phyloP scores from a whole-genome alignment of 176 grass and related monocot genomes.

The Aegilops umbellulata region DNA sequence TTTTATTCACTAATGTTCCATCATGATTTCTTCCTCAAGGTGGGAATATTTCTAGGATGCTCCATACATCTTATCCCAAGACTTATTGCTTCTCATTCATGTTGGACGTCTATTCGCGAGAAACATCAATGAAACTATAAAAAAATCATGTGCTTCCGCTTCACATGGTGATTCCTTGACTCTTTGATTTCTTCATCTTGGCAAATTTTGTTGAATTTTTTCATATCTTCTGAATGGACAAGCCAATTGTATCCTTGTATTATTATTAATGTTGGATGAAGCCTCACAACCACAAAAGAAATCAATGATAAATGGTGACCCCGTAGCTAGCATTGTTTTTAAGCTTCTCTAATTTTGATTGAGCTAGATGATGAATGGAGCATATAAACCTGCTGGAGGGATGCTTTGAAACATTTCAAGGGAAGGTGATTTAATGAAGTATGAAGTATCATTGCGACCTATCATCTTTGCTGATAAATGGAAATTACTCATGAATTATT shows the following conservation, averaged over 20 bases:
- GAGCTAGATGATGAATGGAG: neutral
- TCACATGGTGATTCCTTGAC: neutral
- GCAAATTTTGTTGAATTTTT: neutral
- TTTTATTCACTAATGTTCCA: neutral
- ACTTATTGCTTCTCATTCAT: neutral
- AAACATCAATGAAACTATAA: neutral
- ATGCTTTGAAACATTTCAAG: neutral
- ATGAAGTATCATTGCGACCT: neutral
- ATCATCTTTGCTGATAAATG: neutral
- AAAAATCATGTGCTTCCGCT: neutral
- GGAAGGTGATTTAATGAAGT: neutral
- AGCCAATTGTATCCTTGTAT: neutral
- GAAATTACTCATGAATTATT: neutral
- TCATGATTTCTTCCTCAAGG: neutral
- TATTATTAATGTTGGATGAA: neutral
- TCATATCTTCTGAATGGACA: neutral
- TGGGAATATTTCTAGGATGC: neutral
- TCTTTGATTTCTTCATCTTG: neutral
- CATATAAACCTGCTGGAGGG: neutral
- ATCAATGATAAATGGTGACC: neutral
- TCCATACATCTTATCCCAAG: neutral
- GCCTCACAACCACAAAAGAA: neutral
- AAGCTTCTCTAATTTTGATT: neutral
- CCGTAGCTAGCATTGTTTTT: neutral
- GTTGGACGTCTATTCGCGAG: neutral